Evolutionary conservation across 2,329 filamentous ascomycete species (phyloP).

Genomic region (Bipolaris cookei): DNA sequence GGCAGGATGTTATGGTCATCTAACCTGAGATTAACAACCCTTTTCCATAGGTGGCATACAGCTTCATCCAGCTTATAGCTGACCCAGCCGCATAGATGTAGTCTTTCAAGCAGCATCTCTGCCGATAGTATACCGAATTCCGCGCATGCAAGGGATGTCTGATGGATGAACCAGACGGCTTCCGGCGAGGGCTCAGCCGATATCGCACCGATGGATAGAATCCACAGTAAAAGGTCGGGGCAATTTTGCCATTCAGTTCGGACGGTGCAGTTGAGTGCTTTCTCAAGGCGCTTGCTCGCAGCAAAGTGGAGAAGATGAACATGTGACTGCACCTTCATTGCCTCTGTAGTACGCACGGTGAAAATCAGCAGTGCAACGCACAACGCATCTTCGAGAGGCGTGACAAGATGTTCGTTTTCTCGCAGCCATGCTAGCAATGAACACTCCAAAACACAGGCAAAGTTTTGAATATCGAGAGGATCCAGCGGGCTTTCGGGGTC

Average conservation of each 20-base stretch:
- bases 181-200: constrained; percentile 43
- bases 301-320: constrained; percentile 40
- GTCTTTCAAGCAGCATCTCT: constrained; percentile 33
- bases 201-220: constrained; percentile 45
- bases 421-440: constrained; percentile 42
- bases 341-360: constrained; percentile 45
- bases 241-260: constrained; percentile 40
- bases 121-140: constrained; percentile 41
- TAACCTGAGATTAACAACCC: constrained; percentile 46
- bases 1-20: constrained; percentile 37
- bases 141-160: constrained; percentile 41
- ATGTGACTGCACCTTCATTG: constrained; percentile 34
- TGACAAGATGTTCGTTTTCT: constrained; percentile 32
- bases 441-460: constrained; percentile 44
- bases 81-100: constrained; percentile 48
- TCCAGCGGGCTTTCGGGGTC: constrained; percentile 41
- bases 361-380: constrained; percentile 48
- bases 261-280: constrained; percentile 44
- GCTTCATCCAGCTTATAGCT: constrained; percentile 46
- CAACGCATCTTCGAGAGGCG: constrained; percentile 45
- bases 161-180: constrained; percentile 43
- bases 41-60: constrained; percentile 39
- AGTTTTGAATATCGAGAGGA: constrained; percentile 48
- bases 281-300: constrained; percentile 44
- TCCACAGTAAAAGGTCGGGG: constrained; percentile 48